These are phyloP conservation scores for Limnanthes douglasii DNA, from an alignment of 345 rosid genomes.

Conservation along the genomic window DNA sequence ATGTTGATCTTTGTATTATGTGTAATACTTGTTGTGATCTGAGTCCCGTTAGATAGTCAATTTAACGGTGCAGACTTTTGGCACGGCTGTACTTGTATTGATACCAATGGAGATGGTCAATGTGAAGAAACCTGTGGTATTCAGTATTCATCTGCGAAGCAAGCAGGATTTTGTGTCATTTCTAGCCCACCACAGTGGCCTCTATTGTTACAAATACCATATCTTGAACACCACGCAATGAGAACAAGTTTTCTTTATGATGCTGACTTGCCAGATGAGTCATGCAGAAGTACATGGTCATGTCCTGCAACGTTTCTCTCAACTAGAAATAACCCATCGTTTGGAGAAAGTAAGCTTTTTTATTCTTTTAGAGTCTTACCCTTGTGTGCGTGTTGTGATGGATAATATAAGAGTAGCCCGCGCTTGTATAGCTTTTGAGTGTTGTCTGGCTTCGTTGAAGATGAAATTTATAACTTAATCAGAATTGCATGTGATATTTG, in stretches of 20 bases:
- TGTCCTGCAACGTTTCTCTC: conserved; percentile 65
- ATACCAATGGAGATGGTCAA: conserved; percentile 22
- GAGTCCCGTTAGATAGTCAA: conserved; percentile 23
- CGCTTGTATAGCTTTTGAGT: too few species aligned
- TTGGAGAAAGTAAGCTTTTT: conserved; percentile 40
- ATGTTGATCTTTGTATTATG: conserved; percentile 12
- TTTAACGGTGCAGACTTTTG: conserved; percentile 7
- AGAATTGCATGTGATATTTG: too few species aligned
- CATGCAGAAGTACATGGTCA: conserved; percentile 50
- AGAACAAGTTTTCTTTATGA: conserved; percentile 14
- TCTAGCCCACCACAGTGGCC: conserved; percentile 60
- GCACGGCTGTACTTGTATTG: conserved; percentile 52
- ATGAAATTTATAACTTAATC: too few species aligned
- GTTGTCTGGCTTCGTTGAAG: too few species aligned
- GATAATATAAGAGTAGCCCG: too few species aligned
- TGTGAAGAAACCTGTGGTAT: conserved; percentile 50
- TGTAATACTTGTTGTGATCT: conserved; percentile 32
- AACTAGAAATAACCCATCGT: conserved; percentile 51
- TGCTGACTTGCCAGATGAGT: conserved; percentile 33
- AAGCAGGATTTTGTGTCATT: conserved; percentile 41
- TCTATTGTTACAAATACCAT: conserved; percentile 60
- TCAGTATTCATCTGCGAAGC: conserved; percentile 30
- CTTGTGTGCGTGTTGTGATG: not conserved
- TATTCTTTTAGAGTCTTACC: not conserved
- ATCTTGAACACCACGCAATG: conserved; percentile 45